Base-by-base conservation (phyloP, 768 basidiomycete species). In the Podaxis sp. region DNA sequence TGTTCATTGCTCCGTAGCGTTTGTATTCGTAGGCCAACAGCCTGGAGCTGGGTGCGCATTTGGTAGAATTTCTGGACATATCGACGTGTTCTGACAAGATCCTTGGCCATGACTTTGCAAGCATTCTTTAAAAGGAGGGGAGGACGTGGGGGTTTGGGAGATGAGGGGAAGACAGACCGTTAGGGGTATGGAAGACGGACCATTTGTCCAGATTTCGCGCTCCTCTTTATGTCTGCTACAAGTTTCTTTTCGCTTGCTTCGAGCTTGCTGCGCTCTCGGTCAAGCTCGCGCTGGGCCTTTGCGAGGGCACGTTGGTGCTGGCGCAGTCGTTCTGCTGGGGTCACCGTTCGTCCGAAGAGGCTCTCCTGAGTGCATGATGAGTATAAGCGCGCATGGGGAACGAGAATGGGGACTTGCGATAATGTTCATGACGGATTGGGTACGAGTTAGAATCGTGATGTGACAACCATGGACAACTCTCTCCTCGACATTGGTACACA, bases 91-190 rank as follows among this genome's bases (percentile, higher is more conserved):
- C 97, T 87, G 66, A 98, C 94, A 61, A 99, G 89, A 73, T 99
- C 97, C 75, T 97, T 98, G 25, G 97, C 97, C 91, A 98, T 97
- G 66, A 98, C 91, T 82, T 98, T 98, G 81, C 96, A 98, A 22
- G 96, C 94, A 72, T 94, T 94, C 96, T 98, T 75, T 61, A 59
- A 33, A 58, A 63, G 19, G 17, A 60, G 64, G 64, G 64, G 62
- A 27, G 57, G 40, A 13, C 59, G 63, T 67, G 70, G 59, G 46
- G 33, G 56, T 66, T 66, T 57, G 38, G 19, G 41, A 53, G 29
- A 51, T 47, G 40, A 49, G 47, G 27, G 24, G 41, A 27, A 24
- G 56, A 6, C 13, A 25, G 24, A 5, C 46, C 55, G 52, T 33
- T 53, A 47, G 50, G 24, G 37, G 46, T 46, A 36, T 33, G 24